Conservation (phyloP, 2,329 filamentous ascomycete species). For the Neonectria ditissima region DNA sequence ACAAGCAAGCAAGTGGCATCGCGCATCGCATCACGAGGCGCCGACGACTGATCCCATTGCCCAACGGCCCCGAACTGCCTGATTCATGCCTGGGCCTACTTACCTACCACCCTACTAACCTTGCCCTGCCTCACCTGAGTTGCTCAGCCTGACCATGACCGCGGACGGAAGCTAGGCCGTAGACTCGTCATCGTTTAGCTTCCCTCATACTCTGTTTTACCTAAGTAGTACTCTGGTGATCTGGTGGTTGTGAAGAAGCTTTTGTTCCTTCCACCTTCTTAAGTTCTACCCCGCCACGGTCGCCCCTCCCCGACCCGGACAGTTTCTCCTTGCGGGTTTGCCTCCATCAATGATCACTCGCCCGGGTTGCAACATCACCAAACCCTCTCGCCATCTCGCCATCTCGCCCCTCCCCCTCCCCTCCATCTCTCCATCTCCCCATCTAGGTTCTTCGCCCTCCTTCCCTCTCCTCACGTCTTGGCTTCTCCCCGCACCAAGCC, state of each 20-base stretch:
- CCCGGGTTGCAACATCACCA: neutral
- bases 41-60: conserved; percentile 22
- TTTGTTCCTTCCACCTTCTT: neutral
- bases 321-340: neutral
- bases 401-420: too few relatives aligned
- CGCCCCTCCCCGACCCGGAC: neutral
- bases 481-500: conserved; percentile 6
- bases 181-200: neutral
- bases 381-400: conserved; percentile 2
- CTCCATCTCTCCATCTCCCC: neutral
- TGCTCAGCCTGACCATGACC: neutral
- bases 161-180: neutral
- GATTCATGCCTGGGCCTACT: neutral
- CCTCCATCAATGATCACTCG: neutral
- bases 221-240: too few relatives aligned
- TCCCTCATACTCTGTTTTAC: too few relatives aligned
- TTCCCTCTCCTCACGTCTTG: neutral
- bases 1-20: conserved; percentile 6
- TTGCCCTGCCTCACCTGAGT: too few relatives aligned
- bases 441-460: neutral
- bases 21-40: conserved; percentile 23
- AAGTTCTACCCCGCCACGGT: neutral
- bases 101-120: too few relatives aligned
- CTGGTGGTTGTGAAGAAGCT: neutral
- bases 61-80: conserved; percentile 2